Percentiles rank a stretch among this genome's conserved stretches.
Conservation (phyloP, 1,284 basidiomycete species). For the Trametes hirsuta region DNA sequence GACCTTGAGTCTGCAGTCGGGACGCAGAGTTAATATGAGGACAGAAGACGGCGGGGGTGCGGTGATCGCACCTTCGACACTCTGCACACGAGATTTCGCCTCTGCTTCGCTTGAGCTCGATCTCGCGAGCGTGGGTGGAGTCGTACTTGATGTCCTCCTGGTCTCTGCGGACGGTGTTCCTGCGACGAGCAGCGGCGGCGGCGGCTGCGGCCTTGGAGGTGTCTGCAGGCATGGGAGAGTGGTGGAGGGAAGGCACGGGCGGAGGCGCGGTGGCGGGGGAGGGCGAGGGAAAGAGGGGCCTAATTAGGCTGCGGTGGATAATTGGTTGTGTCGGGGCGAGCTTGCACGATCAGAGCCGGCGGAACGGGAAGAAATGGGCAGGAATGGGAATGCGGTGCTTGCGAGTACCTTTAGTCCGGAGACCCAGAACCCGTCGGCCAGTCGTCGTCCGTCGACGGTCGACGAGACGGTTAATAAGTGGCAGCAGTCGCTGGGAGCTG, state of each 20-base stretch:
- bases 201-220: conserved; percentile 31
- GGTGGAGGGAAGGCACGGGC: conserved; percentile 14
- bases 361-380: conserved; percentile 15
- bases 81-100: conserved; percentile 75
- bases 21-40: conserved; percentile 16
- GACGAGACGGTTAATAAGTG: too few species aligned
- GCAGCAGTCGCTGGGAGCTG: too few species aligned
- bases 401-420: background rate
- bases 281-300: conserved; percentile 5
- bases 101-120: conserved; percentile 67
- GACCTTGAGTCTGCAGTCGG: conserved; percentile 31
- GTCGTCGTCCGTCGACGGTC: too few species aligned
- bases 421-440: too few species aligned
- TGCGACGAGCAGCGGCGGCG: conserved; percentile 29
- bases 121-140: conserved; percentile 41
- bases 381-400: conserved; percentile 1
- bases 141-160: conserved; percentile 35
- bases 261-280: conserved; percentile 2
- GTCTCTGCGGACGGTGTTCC: conserved; percentile 32
- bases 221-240: conserved; percentile 38
- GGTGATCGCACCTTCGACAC: conserved; percentile 62
- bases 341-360: conserved; percentile 19
- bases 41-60: conserved; percentile 24
- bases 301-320: conserved; percentile 25
- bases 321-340: conserved; percentile 12